Evolutionary conservation across 805 yeast genomes (phyloP), one percentile per base, ranked within the genome.

Genomic region (Isabelozyma rhagii): DNA sequence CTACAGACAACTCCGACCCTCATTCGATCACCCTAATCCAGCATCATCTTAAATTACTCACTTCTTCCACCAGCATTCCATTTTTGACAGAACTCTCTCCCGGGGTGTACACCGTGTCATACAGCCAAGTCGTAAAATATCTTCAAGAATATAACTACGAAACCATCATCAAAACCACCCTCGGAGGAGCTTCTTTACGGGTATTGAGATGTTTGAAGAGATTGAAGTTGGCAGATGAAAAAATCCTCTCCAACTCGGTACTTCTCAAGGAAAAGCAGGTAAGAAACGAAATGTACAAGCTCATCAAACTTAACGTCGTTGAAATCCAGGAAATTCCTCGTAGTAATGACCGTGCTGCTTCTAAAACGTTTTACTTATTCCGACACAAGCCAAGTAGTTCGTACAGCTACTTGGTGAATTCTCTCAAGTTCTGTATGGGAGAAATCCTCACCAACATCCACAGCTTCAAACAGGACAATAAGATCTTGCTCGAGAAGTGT

Each of bases 241-340:
- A 93, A 60, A 75, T 85, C 15, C 79, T 94, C 46, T 82, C 90
- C 39, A 84, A 87, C 47, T 66, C 81, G 13, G 93, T 94, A 1
- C 69, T 94, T 47, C 77, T 94, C 67, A 88, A 82, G 55, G 96
- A 90, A 51, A 81, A 80, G 51, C 87, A 84, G 38, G 87, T 91
- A 8, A 77, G 97, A 49, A 82, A 84, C 39, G 83, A 86, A 42
- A 70, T 91, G 42, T 80, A 86, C 43, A 79, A 81, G 34, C 71
- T 94, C 47, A 79, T 88, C 27, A 80, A 79, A 47, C 77, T 82
- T 55, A 90, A 92, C 53, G 79, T 88, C 15, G 72, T 92, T 15
- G 97, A 93, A 62, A 78, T 92, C 38, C 98, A 93, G 68, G 99
- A 94, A 69, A 87, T 94, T 28, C 97, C 98, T 10, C 81, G 93